Base-by-base conservation (phyloP, 1,284 basidiomycete species). In the Cryptococcus sp. region DNA sequence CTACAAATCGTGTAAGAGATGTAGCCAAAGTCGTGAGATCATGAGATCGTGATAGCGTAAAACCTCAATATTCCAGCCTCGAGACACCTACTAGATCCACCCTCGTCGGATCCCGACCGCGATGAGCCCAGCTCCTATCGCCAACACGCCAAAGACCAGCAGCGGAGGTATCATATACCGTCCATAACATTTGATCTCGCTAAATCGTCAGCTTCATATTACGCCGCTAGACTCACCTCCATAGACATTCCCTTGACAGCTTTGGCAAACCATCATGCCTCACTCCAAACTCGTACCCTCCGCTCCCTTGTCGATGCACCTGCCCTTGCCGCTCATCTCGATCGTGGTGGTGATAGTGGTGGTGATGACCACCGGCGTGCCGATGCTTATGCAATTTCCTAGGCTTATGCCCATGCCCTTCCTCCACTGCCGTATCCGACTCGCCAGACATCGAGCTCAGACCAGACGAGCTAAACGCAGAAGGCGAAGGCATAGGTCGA, bases 151-250 rank as follows among this genome's bases (percentile, higher is more conserved):
- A 50, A 58, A 58, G 35, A 58, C 34, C 22, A 56, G 38, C 12
- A 56, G 34, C 12, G 50, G 47, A 5, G 57, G 54, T 28, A 58
- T 37, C 19, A 58, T 58, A 36, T 58, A 58, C n/a, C 45, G 40
- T 19, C 57, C 54, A 24, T 58, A 56, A 44, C 57, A 58, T 40
- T 58, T 58, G 51, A 58, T 56, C 46, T 58, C 57, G 22, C 57
- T 58, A 38, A n/a, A n/a, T 22, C 16, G 48, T 43, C 28, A 48
- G 38, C 22, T n/a, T n/a, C n/a, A n/a, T n/a, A n/a, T n/a, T n/a
- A n/a, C n/a, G n/a, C n/a, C n/a, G 14, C n/a, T 22, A 5, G 14
- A 48, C 57, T 47, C 25, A 58, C 57, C 51, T 48, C 54, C 54
- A 56, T 18, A 58, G 35, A 40, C 57, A 58, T 33, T 58, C 51